Conservation (phyloP, 495 filamentous ascomycete species). For the Podospora pseudopauciseta region DNA sequence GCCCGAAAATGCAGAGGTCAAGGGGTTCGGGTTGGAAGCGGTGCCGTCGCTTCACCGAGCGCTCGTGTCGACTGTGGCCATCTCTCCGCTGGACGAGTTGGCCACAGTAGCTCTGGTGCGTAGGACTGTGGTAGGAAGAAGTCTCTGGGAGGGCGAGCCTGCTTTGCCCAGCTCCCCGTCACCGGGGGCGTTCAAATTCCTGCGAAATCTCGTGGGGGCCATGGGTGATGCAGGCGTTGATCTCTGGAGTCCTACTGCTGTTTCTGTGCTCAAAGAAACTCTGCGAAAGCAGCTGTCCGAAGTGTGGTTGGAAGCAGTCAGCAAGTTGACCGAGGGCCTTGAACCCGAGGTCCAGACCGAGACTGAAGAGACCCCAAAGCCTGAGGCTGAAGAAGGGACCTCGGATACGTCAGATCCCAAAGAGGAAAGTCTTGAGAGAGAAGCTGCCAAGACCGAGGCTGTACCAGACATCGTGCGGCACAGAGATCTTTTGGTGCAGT, state of each 20-base stretch:
- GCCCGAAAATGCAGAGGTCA: conserved; percentile 46
- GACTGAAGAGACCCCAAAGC: conserved; percentile 26
- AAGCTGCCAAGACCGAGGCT: conserved; percentile 18
- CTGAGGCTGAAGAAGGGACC: conserved; percentile 25
- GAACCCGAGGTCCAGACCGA: conserved; percentile 14
- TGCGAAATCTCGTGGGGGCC: conserved; percentile 58
- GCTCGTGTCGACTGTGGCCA: conserved; percentile 42
- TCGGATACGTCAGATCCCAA: conserved; percentile 6
- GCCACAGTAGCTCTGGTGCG: conserved; percentile 33
- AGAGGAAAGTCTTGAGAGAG: conserved; percentile 7
- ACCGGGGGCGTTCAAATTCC: conserved; percentile 67
- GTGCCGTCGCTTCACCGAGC: conserved; percentile 57
- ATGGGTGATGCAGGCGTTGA: conserved; percentile 74
- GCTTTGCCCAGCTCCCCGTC: conserved; percentile 79
- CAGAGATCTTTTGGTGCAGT: conserved; percentile 62
- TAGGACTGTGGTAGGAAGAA: conserved; percentile 46
- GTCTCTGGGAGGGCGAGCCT: conserved; percentile 76
- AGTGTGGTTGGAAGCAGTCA: conserved; percentile 40
- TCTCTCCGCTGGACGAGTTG: conserved; percentile 41
- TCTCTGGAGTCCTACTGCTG: conserved; percentile 75
- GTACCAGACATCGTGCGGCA: conserved; percentile 22
- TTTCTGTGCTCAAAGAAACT: conserved; percentile 56
- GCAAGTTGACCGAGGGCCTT: conserved; percentile 12
- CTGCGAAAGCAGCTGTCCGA: conserved; percentile 46
- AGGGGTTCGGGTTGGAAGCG: conserved; percentile 45